These are phyloP conservation scores for Fraxinus xanthoxyloides DNA, from an alignment of 305 asterid species.

Conservation along the genomic window DNA sequence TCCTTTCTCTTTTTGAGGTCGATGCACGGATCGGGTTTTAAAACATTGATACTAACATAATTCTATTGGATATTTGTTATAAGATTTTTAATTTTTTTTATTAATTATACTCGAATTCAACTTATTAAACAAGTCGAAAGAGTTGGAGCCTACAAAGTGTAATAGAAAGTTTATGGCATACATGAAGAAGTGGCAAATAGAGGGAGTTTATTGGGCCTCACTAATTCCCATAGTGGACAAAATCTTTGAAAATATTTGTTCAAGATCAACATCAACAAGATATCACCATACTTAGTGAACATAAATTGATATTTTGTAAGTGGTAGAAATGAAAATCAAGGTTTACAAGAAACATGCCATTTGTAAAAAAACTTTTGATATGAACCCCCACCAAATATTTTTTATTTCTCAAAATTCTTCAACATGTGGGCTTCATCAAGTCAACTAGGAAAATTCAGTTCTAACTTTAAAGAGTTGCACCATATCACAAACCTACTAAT, in stretches of 20 bases:
- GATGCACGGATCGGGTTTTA: no score
- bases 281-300: neutral
- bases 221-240: neutral
- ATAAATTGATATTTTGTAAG: constrained; percentile 4
- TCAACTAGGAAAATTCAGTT: constrained; percentile 22
- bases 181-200: neutral
- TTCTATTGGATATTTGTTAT: neutral
- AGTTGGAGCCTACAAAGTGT: neutral
- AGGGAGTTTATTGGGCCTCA: neutral
- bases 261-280: neutral
- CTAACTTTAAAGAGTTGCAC: neutral
- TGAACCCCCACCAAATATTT: constrained; percentile 24
- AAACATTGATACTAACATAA: neutral
- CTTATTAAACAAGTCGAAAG: neutral
- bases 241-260: neutral
- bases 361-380: neutral
- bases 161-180: neutral
- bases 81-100: no score
- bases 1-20: no score
- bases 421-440: constrained; percentile 12
- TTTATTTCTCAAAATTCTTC: constrained; percentile 9
- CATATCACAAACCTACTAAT: neutral
- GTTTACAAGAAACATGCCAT: neutral
- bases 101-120: neutral
- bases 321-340: constrained; percentile 4